Evolutionary conservation across 2,329 filamentous ascomycete species (phyloP).

Genomic region (Trichophyton rubrum): DNA sequence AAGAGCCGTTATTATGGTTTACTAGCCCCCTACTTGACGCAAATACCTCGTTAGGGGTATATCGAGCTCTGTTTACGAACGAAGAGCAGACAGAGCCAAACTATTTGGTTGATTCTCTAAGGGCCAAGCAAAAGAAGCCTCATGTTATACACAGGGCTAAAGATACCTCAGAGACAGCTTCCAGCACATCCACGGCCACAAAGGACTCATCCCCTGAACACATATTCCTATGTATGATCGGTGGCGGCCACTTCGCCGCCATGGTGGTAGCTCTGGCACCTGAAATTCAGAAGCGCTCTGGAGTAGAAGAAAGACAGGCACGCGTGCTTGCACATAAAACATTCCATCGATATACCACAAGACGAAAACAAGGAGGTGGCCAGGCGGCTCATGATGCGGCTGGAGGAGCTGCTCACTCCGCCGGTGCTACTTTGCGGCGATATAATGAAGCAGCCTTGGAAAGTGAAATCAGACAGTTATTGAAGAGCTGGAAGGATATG

Average conservation of each 20-base stretch:
- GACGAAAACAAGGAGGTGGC: conserved; percentile 88
- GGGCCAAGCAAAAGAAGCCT: conserved; percentile 63
- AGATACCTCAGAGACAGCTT: conserved; percentile 24
- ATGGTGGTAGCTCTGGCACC: conserved; percentile 88
- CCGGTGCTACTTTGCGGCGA: conserved; percentile 73
- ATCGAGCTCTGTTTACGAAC: conserved; percentile 64
- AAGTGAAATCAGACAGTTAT: conserved; percentile 71
- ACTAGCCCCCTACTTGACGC: conserved; percentile 59
- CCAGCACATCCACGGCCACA: conserved; percentile 45
- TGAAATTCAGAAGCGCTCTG: conserved; percentile 56
- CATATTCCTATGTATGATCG: conserved; percentile 96
- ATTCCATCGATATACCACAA: conserved; percentile 92
- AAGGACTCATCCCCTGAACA: conserved; percentile 52
- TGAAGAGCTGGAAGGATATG: conserved; percentile 72
- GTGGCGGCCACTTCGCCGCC: conserved; percentile 90
- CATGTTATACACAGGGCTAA: conserved; percentile 31
- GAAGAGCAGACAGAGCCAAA: conserved; percentile 55
- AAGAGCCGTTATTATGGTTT: conserved; percentile 75
- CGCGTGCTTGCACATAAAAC: conserved; percentile 91
- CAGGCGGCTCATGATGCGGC: conserved; percentile 88
- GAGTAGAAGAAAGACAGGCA: conserved; percentile 67
- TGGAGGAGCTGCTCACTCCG: conserved; percentile 90
- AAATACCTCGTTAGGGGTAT: conserved; percentile 73
- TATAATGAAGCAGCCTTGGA: conserved; percentile 89
- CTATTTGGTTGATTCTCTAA: conserved; percentile 54